These are phyloP conservation scores for Clonostachys chloroleuca DNA, from an alignment of 2,329 filamentous ascomycete species.

Conservation along the genomic window DNA sequence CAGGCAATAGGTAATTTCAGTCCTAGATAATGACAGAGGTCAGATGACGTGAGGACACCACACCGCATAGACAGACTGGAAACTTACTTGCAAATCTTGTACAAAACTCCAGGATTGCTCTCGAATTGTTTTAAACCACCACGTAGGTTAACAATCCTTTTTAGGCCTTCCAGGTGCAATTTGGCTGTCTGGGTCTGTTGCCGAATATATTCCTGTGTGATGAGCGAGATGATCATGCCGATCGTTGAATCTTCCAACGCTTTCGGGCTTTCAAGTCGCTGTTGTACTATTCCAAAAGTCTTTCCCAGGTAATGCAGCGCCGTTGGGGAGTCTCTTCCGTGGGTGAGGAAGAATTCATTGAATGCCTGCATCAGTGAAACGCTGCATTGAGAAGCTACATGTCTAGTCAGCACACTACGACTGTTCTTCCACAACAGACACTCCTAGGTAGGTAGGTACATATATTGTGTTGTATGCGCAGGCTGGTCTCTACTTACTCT, in stretches of 20 bases:
- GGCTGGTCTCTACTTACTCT: slow-evolving; percentile 2
- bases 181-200: neutral
- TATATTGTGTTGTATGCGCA: too few species aligned
- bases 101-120: neutral
- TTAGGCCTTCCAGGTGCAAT: slow-evolving; percentile 41
- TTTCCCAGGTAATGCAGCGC: slow-evolving; percentile 12
- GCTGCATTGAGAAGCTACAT: neutral
- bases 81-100: slow-evolving; percentile 3
- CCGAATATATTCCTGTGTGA: slow-evolving; percentile 4
- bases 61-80: too few species aligned
- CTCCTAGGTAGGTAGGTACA: neutral
- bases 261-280: slow-evolving; percentile 9
- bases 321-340: slow-evolving; percentile 9
- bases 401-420: slow-evolving; percentile 5
- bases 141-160: slow-evolving; percentile 32
- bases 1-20: neutral
- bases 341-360: slow-evolving; percentile 8
- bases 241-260: slow-evolving; percentile 12
- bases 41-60: too few species aligned
- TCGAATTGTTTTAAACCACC: slow-evolving; percentile 28
- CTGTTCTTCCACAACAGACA: neutral
- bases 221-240: slow-evolving; percentile 14
- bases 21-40: neutral
- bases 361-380: slow-evolving; percentile 11
- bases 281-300: slow-evolving; percentile 11